Percentiles rank a stretch among this genome's conserved stretches.
Conservation (phyloP, 2,329 filamentous ascomycete genomes). For the Pseudogymnoascus sp. region DNA sequence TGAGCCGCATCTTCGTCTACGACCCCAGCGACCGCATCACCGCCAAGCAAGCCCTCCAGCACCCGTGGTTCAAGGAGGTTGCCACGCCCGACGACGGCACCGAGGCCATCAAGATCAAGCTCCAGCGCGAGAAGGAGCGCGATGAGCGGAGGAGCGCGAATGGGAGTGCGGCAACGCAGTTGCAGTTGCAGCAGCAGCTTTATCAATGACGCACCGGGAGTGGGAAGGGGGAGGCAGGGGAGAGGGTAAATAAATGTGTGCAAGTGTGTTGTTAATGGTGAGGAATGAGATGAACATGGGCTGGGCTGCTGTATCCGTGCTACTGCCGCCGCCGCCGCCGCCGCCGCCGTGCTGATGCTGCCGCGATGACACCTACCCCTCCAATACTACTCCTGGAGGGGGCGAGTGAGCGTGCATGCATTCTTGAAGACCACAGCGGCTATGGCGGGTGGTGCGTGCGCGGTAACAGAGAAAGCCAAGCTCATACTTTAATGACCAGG, state of each 20-base stretch:
- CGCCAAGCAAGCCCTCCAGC: constrained; percentile 56
- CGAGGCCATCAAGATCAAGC: constrained; percentile 56
- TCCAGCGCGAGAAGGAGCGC: constrained; percentile 21
- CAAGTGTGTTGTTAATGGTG: too few relatives aligned
- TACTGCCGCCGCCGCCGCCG: too few relatives aligned
- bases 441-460: too few relatives aligned
- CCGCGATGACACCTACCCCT: too few relatives aligned
- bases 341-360: too few relatives aligned
- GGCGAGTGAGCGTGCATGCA: background rate
- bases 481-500: background rate
- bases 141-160: constrained; percentile 13
- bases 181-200: too few relatives aligned
- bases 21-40: constrained; percentile 58
- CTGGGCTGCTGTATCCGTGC: too few relatives aligned
- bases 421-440: too few relatives aligned
- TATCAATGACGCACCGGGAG: background rate
- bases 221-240: background rate
- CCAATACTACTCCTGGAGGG: too few relatives aligned
- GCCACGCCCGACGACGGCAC: constrained; percentile 58
- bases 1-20: constrained; percentile 61
- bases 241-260: background rate
- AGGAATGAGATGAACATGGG: too few relatives aligned
- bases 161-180: constrained; percentile 15
- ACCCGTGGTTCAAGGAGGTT: constrained; percentile 60
- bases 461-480: too few relatives aligned